A percentile compares a stretch with the other conserved stretches of the same genome.
Evolutionary conservation across 768 basidiomycete genomes (phyloP).

Genomic region (Mycena leptocephala): DNA sequence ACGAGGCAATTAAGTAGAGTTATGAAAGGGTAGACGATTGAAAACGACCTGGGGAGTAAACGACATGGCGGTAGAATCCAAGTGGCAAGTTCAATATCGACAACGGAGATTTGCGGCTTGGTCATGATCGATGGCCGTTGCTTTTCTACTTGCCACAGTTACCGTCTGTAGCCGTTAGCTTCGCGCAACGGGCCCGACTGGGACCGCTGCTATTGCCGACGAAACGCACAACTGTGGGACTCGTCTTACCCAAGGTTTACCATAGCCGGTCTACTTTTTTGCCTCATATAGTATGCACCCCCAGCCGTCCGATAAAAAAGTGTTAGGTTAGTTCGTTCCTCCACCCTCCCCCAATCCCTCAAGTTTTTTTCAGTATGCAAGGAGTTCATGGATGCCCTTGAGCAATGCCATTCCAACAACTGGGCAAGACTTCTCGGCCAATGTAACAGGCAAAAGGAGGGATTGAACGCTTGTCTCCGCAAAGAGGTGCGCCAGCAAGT

Average conservation of each 20-base stretch:
- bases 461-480: slow-evolving; percentile 79
- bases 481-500: slow-evolving; percentile 69
- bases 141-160: neutral
- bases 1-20: neutral
- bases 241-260: neutral
- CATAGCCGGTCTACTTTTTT: slow-evolving; percentile 9
- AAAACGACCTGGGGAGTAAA: slow-evolving; percentile 24
- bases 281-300: slow-evolving; percentile 69
- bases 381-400: slow-evolving; percentile 85
- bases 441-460: slow-evolving; percentile 80
- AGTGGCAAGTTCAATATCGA: neutral
- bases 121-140: neutral
- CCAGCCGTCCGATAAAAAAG: slow-evolving; percentile 78
- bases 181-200: neutral
- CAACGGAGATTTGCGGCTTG: neutral
- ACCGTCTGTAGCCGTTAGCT: neutral
- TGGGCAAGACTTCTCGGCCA: slow-evolving; percentile 80
- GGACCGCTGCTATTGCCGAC: neutral
- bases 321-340: slow-evolving; percentile 57
- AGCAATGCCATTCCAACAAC: slow-evolving; percentile 74
- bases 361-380: slow-evolving; percentile 68
- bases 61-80: slow-evolving; percentile 22
- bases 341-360: slow-evolving; percentile 7
- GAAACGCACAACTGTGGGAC: neutral
- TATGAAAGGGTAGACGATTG: neutral